A percentile compares a stretch with the other conserved stretches of the same genome.
phyloP scores from a whole-genome alignment of 352 stramenopile genomes.

The Globisporangium yorkense region DNA sequence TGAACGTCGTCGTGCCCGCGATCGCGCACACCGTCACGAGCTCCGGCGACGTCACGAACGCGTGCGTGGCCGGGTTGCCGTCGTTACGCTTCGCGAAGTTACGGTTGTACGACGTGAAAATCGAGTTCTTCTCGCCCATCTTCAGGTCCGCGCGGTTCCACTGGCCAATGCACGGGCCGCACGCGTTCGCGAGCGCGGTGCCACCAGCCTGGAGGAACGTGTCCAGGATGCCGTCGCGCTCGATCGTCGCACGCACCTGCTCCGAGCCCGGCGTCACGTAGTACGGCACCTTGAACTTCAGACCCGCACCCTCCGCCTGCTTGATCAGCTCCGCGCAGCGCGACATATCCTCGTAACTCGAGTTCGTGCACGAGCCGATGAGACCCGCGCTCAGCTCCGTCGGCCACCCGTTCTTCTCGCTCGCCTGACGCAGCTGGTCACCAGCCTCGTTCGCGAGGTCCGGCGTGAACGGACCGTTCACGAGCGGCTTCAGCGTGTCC shows the following conservation, averaged over 20 bases:
- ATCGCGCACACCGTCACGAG: conserved; percentile 89
- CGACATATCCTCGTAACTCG: conserved; percentile 92
- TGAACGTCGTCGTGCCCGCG: conserved; percentile 86
- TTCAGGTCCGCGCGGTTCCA: conserved; percentile 90
- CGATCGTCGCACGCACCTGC: conserved; percentile 90
- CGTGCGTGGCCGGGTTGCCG: conserved; percentile 90
- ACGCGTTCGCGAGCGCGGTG: conserved; percentile 90
- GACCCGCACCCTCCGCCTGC: conserved; percentile 72
- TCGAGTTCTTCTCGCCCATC: conserved; percentile 90
- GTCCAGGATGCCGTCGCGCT: conserved; percentile 87
- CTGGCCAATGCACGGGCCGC: conserved; percentile 92
- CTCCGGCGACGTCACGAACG: conserved; percentile 91
- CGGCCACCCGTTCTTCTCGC: conserved; percentile 88
- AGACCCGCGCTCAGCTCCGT: conserved; percentile 87
- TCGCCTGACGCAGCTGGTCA: conserved; percentile 55
- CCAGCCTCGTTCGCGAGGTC: conserved; percentile 85
- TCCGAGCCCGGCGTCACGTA: conserved; percentile 91
- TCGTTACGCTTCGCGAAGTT: conserved; percentile 95
- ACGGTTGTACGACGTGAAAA: conserved; percentile 94
- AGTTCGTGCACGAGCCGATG: conserved; percentile 94
- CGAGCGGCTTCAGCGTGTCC: conserved; percentile 82
- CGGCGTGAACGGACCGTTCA: conserved; percentile 92
- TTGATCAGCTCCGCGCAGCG: conserved; percentile 87
- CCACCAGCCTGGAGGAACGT: conserved; percentile 87
- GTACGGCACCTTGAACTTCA: conserved; percentile 92